Evolutionary conservation across 768 basidiomycete species (phyloP).

Genomic region (Nidula microcarpa): DNA sequence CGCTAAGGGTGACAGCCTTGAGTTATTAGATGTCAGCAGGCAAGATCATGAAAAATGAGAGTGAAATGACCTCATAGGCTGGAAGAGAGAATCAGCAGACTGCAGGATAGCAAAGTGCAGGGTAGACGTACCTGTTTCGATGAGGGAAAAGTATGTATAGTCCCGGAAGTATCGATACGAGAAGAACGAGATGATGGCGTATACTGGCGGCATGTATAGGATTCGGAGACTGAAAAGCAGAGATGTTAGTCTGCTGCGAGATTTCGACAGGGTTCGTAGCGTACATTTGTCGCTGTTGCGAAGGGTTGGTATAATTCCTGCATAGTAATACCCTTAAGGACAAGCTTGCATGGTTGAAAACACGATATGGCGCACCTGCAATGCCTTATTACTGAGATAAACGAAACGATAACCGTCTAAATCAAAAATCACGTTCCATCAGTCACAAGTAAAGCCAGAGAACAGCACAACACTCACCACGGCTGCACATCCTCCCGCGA

Average conservation of each 20-base stretch:
- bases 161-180: constrained; percentile 81
- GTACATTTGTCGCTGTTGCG: constrained; percentile 81
- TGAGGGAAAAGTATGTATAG: constrained; percentile 55
- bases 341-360: not conserved
- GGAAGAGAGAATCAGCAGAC: constrained; percentile 2
- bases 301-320: constrained; percentile 69
- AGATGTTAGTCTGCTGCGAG: not conserved
- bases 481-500: constrained; percentile 59
- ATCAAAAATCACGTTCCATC: not conserved
- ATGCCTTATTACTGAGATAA: constrained; percentile 53
- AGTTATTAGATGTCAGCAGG: not conserved
- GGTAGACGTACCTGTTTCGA: constrained; percentile 33
- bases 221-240: constrained; percentile 56
- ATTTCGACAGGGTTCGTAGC: constrained; percentile 14
- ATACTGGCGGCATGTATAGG: constrained; percentile 81
- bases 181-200: constrained; percentile 80
- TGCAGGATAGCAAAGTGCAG: not conserved
- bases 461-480: constrained; percentile 31
- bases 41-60: not conserved
- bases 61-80: constrained; percentile 64
- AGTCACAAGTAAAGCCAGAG: not conserved
- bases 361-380: constrained; percentile 46
- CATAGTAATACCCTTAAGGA: constrained; percentile 3
- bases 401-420: constrained; percentile 62
- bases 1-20: constrained; percentile 78